These are phyloP conservation scores for Leptographium radiaticola DNA, from an alignment of 2,329 filamentous ascomycete species.

Conservation along the genomic window DNA sequence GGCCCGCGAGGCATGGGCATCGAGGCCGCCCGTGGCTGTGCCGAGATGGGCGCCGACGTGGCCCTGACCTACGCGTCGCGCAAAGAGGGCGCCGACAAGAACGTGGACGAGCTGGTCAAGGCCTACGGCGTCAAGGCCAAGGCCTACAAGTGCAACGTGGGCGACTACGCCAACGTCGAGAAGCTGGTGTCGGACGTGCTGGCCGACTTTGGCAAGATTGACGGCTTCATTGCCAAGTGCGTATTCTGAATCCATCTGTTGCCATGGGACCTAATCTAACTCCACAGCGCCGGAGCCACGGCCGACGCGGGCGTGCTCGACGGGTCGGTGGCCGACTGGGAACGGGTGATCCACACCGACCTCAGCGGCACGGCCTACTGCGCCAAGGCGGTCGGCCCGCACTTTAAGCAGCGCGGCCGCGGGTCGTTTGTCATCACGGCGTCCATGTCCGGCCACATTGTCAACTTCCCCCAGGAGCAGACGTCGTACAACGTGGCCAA, in stretches of 20 bases:
- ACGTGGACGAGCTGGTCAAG: conserved; percentile 49
- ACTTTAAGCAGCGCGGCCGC: conserved; percentile 47
- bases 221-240: conserved; percentile 69
- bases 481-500: conserved; percentile 63
- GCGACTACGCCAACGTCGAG: conserved; percentile 36
- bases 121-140: conserved; percentile 55
- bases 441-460: conserved; percentile 66
- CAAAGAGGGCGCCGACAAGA: conserved; percentile 53
- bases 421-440: conserved; percentile 70
- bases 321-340: conserved; percentile 49
- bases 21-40: conserved; percentile 53
- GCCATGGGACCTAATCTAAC: too few species aligned
- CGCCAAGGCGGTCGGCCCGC: conserved; percentile 50
- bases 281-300: conserved; percentile 53
- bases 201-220: conserved; percentile 58
- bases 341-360: conserved; percentile 56
- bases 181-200: conserved; percentile 38
- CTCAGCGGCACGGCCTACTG: conserved; percentile 69
- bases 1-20: conserved; percentile 60
- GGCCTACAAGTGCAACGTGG: conserved; percentile 50
- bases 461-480: conserved; percentile 65
- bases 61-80: conserved; percentile 61
- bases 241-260: too few species aligned
- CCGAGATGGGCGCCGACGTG: conserved; percentile 58
- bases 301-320: conserved; percentile 57